Evolutionary conservation across 768 basidiomycete genomes (phyloP), one percentile per base, ranked within the genome.

Genomic region (Scleroderma citrinum): DNA sequence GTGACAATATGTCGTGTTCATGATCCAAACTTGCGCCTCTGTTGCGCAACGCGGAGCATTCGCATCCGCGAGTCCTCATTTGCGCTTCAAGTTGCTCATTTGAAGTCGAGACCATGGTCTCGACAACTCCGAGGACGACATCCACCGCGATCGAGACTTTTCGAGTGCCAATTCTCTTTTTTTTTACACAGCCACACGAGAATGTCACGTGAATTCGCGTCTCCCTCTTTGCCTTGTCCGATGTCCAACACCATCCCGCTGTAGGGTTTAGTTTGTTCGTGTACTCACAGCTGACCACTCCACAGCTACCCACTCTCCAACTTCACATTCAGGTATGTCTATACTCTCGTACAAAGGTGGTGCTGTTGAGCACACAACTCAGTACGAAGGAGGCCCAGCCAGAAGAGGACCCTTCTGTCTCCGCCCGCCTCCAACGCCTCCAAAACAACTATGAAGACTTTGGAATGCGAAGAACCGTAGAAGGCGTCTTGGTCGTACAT

Each of bases 381-480:
- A 95, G 93, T 64, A 92, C 92, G 38, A 96, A 97, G 66, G 94
- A 96, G 62, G 84, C 92, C 0, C 96, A 98, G 63, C 91, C 92
- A 7, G 93, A 98, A 61, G 96, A 99, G 66, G 96, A 98, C 60
- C 90, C 93, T 0, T 94, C 92, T 2, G 96, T 99, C 2, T 85
- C 92, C 2, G 92, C 94, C 2, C 87, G 96, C 41, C 76, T 99
- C 7, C 91, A 93, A 64, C 84, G 96, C 14, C 78, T 99, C 11
- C 89, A 96, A 64, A 89, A 90, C 64, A 95, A 98, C 67, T 98
- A 94, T 78, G 90, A 92, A 64, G 91, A 95, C 67, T 92, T 85
- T 67, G 96, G 96, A 8, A 95, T 97, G 90, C 81, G 96, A 16
- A 76, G 93, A 17, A 96, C 95, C 0, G 94, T 96, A 7, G 94